Base-by-base conservation (phyloP, 345 rosid species). In the Populus simonii region DNA sequence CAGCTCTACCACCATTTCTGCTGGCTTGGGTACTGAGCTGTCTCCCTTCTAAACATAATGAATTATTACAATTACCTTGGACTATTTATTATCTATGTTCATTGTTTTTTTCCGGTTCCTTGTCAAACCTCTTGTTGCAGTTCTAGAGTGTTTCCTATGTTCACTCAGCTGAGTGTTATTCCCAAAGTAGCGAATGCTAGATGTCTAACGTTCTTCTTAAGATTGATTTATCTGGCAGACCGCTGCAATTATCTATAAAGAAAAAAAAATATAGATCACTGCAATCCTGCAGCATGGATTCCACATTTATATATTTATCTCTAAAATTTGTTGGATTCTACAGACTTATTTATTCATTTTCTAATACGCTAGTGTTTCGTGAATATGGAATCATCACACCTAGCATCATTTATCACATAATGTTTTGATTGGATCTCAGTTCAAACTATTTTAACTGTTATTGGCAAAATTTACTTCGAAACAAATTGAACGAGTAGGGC, bases 1-100 rank as follows among this genome's bases (percentile, higher is more conserved):
- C 66, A 93, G 97, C 77, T 95, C 98, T 7, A 95, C 99, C 74
- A 95, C 89, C 45, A 93, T 96, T 43, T 96, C 97, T 85, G 99
- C 97, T 13, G 94, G 99, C 76, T 84, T 96, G 68, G 99, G 99
- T 96, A 88, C 76, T 68, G 8, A 72, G 35, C 77, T 76, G 49
- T 39, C 53, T 72, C 31, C 38, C 22, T 74, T 79, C 74, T 22
- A 49, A 68, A 41, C 55, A 29, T 70, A 18, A 35, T 45, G 17
- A 61, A 57, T 57, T n/a, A n/a, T 57, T 57, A n/a, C 23, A 57
- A 22, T 57, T n/a, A 57, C 27, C 5, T 57, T 13, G 7, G 15
- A 41, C 38, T 53, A 35, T 35, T 35, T 36, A 53, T 17, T 41
- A 65, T 57, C 53, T 15, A 27, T 61, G 61, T 70, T 70, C 35